A percentile compares a stretch with the other conserved stretches of the same genome.
Conservation (phyloP, 805 yeast species). For the Isabelozyma pseudorhagii region DNA sequence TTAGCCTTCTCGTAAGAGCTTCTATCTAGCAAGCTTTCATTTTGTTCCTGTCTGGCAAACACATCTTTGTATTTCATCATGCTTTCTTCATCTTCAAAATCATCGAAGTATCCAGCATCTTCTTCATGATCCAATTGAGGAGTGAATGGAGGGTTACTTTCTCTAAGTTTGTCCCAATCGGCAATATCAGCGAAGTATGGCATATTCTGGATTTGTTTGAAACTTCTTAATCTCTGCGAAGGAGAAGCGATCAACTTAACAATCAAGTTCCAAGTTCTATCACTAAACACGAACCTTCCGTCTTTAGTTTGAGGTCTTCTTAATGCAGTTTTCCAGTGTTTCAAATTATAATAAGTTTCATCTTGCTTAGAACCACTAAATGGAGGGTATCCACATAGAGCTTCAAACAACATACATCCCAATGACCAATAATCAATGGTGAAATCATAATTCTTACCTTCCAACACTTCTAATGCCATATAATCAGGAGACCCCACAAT, state of each 20-base stretch:
- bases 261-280: conserved; percentile 92
- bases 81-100: conserved; percentile 91
- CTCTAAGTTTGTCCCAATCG: conserved; percentile 70
- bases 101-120: conserved; percentile 98
- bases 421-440: conserved; percentile 99
- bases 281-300: conserved; percentile 89
- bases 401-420: conserved; percentile 96
- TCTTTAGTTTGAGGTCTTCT: conserved; percentile 89
- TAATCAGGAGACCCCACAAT: conserved; percentile 98
- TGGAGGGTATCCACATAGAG: conserved; percentile 96
- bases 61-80: conserved; percentile 98
- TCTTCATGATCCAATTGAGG: conserved; percentile 96
- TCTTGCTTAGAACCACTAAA: conserved; percentile 91
- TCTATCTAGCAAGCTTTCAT: conserved; percentile 74
- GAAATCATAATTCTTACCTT: conserved; percentile 89
- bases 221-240: conserved; percentile 66
- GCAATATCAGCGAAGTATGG: conserved; percentile 76
- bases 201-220: conserved; percentile 77
- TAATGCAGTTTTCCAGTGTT: conserved; percentile 86
- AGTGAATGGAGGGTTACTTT: conserved; percentile 84
- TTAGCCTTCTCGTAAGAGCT: conserved; percentile 45
- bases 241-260: conserved; percentile 79
- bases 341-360: conserved; percentile 90
- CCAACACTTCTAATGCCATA: conserved; percentile 96
- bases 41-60: conserved; percentile 83